Conservation (phyloP, 306 rosid genomes). For the Lathyrus oleraceus region DNA sequence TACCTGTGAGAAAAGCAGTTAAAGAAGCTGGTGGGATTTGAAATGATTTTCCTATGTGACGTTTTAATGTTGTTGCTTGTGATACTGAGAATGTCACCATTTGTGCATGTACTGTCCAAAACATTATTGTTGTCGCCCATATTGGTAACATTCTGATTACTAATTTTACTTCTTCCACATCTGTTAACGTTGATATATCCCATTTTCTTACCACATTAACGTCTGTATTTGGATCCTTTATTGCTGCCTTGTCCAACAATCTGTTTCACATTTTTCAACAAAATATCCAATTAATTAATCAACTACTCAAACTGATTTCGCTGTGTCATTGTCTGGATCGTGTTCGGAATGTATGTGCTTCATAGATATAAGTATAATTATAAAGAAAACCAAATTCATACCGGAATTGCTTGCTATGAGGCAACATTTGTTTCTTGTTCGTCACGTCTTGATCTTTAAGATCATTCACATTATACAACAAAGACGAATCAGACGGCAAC, state of each 20-base stretch:
- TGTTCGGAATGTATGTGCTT: too few relatives aligned
- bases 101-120: constrained; percentile 84
- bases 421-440: constrained; percentile 61
- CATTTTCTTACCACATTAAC: constrained; percentile 44
- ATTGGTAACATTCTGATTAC: constrained; percentile 72
- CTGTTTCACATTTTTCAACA: constrained; percentile 37
- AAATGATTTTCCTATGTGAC: constrained; percentile 66
- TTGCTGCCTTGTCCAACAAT: constrained; percentile 85
- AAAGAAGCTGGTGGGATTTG: constrained; percentile 74
- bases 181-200: constrained; percentile 68
- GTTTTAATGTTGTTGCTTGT: constrained; percentile 82
- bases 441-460: constrained; percentile 27
- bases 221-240: constrained; percentile 40
- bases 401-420: constrained; percentile 71
- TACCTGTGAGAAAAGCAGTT: constrained; percentile 65
- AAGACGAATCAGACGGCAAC: constrained; percentile 53
- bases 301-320: too few relatives aligned
- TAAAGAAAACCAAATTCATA: constrained; percentile 27
- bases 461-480: constrained; percentile 56
- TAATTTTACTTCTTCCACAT: constrained; percentile 80
- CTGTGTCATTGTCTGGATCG: too few relatives aligned
- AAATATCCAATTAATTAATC: too few relatives aligned
- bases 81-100: constrained; percentile 83
- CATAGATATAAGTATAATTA: neutral
- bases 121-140: constrained; percentile 84